Percentiles rank a stretch among this genome's conserved stretches.
These are phyloP conservation scores for Tilletia walkeri DNA, from an alignment of 1,284 basidiomycete genomes.

Conservation along the genomic window DNA sequence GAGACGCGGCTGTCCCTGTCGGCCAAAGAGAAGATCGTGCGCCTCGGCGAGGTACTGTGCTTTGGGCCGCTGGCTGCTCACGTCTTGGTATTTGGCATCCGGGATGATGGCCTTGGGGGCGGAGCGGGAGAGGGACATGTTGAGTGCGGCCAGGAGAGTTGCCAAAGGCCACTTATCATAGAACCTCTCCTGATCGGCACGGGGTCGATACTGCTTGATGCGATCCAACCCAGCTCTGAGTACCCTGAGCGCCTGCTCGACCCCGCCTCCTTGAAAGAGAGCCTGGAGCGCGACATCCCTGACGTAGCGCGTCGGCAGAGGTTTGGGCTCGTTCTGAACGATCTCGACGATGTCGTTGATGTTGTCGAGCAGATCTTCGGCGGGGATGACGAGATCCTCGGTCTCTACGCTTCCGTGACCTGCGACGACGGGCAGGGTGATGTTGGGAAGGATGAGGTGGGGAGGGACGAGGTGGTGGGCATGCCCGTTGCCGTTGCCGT, in stretches of 20 bases:
- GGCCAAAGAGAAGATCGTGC: constrained; percentile 20
- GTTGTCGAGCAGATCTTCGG: constrained; percentile 8
- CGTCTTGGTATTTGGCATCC: constrained; percentile 45
- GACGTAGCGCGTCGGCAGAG: constrained; percentile 9
- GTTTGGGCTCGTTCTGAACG: not conserved
- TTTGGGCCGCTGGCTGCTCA: constrained; percentile 32
- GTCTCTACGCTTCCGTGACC: not conserved
- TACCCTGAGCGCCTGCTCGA: constrained; percentile 6
- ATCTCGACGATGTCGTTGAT: constrained; percentile 7
- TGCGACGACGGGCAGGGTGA: constrained; percentile 1
- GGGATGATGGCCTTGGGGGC: constrained; percentile 47
- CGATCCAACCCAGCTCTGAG: constrained; percentile 5
- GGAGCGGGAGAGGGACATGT: constrained; percentile 33
- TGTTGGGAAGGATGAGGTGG: not conserved
- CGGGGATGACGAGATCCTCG: constrained; percentile 2
- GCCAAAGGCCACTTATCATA: constrained; percentile 37
- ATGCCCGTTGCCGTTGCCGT: not conserved
- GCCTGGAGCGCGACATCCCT: constrained; percentile 12
- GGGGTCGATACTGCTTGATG: not conserved
- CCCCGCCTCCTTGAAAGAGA: not conserved
- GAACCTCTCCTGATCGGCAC: not conserved
- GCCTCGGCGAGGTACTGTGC: constrained; percentile 36
- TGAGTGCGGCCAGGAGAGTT: constrained; percentile 39
- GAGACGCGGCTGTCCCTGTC: constrained; percentile 24
- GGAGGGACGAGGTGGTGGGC: constrained; percentile 10